phyloP scores from a whole-genome alignment of 768 basidiomycete genomes.

The Podaxis sp. region DNA sequence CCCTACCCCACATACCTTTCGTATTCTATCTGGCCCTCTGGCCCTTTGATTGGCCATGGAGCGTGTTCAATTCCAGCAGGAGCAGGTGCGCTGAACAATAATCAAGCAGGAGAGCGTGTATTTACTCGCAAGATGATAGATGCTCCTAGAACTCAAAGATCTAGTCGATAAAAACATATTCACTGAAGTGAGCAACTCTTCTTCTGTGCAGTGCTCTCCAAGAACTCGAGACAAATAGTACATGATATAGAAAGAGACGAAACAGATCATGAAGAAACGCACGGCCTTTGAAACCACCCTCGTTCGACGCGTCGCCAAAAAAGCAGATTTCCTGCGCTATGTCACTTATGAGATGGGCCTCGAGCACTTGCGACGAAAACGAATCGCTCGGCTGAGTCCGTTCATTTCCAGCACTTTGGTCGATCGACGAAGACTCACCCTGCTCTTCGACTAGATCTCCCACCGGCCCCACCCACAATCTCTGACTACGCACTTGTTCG shows the following conservation, averaged over 20 bases:
- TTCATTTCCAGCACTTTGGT: slow-evolving; percentile 2
- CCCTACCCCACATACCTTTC: neutral
- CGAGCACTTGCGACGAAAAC: slow-evolving; percentile 76
- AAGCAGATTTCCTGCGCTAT: slow-evolving; percentile 88
- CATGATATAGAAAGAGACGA: slow-evolving; percentile 63
- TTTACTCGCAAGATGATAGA: slow-evolving; percentile 36
- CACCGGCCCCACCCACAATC: slow-evolving; percentile 53
- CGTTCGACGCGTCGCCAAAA: slow-evolving; percentile 80
- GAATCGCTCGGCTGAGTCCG: slow-evolving; percentile 70
- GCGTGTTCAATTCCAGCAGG: slow-evolving; percentile 90
- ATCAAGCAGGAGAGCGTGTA: neutral
- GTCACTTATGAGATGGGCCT: slow-evolving; percentile 89
- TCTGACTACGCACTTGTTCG: slow-evolving; percentile 86
- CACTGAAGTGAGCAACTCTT: slow-evolving; percentile 53
- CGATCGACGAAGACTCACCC: slow-evolving; percentile 5
- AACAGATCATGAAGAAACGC: slow-evolving; percentile 80
- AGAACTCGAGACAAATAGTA: slow-evolving; percentile 17
- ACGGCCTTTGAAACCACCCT: slow-evolving; percentile 83
- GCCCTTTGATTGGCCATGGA: slow-evolving; percentile 57
- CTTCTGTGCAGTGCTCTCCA: neutral
- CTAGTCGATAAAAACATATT: slow-evolving; percentile 84
- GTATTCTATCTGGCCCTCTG: slow-evolving; percentile 7
- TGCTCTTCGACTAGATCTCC: slow-evolving; percentile 32
- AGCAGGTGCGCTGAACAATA: slow-evolving; percentile 54
- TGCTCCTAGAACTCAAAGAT: slow-evolving; percentile 95